These are phyloP conservation scores for Rhododendron simsii DNA, from an alignment of 148 eudicot species.

Conservation along the genomic window DNA sequence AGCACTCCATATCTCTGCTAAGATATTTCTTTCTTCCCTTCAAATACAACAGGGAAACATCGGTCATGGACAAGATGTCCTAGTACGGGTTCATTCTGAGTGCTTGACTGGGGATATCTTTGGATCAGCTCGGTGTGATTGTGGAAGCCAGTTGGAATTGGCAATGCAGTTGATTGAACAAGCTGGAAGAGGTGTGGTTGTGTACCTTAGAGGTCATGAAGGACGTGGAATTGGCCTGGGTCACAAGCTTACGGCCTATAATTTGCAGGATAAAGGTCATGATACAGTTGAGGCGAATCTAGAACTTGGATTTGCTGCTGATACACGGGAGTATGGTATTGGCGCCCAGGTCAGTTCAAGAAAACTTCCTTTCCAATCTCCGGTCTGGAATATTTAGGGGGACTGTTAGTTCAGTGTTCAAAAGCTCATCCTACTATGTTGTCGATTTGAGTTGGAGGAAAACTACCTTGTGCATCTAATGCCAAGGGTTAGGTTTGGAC, in stretches of 20 bases:
- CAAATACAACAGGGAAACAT: slow-evolving; percentile 52
- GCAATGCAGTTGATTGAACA: slow-evolving; percentile 77
- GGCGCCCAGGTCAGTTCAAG: slow-evolving; percentile 72
- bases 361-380: not conserved
- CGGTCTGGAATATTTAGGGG: not conserved
- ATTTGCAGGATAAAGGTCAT: slow-evolving; percentile 85
- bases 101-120: slow-evolving; percentile 94
- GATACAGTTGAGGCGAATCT: slow-evolving; percentile 95
- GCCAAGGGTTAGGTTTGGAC: not conserved
- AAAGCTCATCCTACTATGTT: not conserved
- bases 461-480: not conserved
- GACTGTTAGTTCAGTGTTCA: not conserved
- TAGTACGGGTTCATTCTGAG: slow-evolving; percentile 94
- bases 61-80: slow-evolving; percentile 72
- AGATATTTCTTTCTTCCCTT: not conserved
- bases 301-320: slow-evolving; percentile 87
- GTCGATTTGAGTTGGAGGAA: not conserved
- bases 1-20: not conserved
- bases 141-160: slow-evolving; percentile 74
- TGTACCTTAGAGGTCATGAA: slow-evolving; percentile 90
- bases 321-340: slow-evolving; percentile 90
- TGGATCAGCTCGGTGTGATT: slow-evolving; percentile 89
- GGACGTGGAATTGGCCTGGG: slow-evolving; percentile 96
- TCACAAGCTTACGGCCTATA: slow-evolving; percentile 84
- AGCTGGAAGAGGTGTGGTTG: slow-evolving; percentile 73